Conservation (phyloP, 176 grass and related monocot genomes). For the Phoenix roebelenii region DNA sequence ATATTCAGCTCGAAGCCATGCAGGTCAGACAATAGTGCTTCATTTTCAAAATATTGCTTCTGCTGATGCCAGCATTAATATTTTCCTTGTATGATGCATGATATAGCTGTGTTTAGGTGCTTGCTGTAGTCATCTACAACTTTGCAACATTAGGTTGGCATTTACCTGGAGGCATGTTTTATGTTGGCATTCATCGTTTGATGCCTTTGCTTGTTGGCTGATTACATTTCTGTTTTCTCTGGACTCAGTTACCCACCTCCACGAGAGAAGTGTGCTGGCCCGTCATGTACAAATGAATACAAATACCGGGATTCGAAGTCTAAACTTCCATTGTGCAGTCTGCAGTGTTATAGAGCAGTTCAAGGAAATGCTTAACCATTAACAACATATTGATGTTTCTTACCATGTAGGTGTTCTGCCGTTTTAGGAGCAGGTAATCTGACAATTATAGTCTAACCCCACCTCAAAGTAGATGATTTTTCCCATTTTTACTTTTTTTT, state of each 20-base stretch:
- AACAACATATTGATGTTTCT: constrained; percentile 30
- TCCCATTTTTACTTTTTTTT: no score
- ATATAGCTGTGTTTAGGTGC: no score
- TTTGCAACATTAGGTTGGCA: no score
- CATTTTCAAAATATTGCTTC: background rate
- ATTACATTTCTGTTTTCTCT: constrained; percentile 6
- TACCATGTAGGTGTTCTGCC: no score
- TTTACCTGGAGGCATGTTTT: background rate
- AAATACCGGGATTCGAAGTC: constrained; percentile 91
- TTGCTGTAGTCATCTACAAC: no score
- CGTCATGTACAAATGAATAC: constrained; percentile 71
- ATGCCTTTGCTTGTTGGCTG: background rate
- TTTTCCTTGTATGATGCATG: background rate
- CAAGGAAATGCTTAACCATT: constrained; percentile 29
- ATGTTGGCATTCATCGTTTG: background rate
- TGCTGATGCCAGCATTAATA: no score
- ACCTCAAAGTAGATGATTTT: no score
- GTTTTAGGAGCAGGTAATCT: no score
- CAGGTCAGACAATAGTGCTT: constrained; percentile 28
- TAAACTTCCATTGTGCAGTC: constrained; percentile 75
- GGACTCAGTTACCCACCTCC: constrained; percentile 80
- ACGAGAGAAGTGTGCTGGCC: constrained; percentile 87
- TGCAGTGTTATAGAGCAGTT: constrained; percentile 79
- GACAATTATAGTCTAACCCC: no score
- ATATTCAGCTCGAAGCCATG: constrained; percentile 58